Evolutionary conservation across 1,139 yeast species (phyloP).

Genomic region (Protomyces gravidus): DNA sequence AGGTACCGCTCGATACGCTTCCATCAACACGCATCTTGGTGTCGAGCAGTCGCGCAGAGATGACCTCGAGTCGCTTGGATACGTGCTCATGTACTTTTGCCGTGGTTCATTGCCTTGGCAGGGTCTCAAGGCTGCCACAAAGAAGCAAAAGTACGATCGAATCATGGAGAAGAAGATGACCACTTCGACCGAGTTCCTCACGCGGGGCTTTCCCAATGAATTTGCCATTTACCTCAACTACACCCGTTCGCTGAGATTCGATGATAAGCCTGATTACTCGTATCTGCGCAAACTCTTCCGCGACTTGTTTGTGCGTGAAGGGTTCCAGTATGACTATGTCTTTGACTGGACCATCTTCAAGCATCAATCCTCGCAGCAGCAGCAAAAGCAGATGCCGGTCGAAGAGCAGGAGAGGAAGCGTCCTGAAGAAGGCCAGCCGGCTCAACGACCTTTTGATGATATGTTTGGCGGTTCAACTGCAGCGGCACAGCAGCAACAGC

Average conservation of each 20-base stretch:
- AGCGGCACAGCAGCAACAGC: slow-evolving; percentile 4
- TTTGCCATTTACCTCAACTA: slow-evolving; percentile 84
- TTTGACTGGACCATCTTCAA: slow-evolving; percentile 96
- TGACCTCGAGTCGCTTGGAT: slow-evolving; percentile 92
- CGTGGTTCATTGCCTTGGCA: slow-evolving; percentile 98
- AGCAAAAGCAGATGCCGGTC: slow-evolving; percentile 6
- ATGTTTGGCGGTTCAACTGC: not conserved
- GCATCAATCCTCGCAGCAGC: slow-evolving; percentile 41
- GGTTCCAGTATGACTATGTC: slow-evolving; percentile 86
- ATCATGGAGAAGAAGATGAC: slow-evolving; percentile 96
- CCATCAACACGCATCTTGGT: slow-evolving; percentile 93
- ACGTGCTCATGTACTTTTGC: slow-evolving; percentile 87
- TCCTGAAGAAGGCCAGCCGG: not conserved
- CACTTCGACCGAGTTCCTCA: slow-evolving; percentile 80
- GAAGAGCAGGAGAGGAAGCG: slow-evolving; percentile 9
- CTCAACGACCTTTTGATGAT: not conserved
- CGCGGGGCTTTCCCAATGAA: slow-evolving; percentile 88
- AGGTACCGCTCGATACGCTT: slow-evolving; percentile 96
- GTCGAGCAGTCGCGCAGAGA: slow-evolving; percentile 95
- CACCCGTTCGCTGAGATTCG: slow-evolving; percentile 85
- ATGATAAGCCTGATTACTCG: slow-evolving; percentile 92
- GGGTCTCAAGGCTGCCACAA: slow-evolving; percentile 96
- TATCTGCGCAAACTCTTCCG: slow-evolving; percentile 85
- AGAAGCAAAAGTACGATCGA: slow-evolving; percentile 92
- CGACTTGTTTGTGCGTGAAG: slow-evolving; percentile 81